These are phyloP conservation scores for Flagelloscypha sp. DNA, from an alignment of 768 basidiomycete genomes.

Conservation along the genomic window DNA sequence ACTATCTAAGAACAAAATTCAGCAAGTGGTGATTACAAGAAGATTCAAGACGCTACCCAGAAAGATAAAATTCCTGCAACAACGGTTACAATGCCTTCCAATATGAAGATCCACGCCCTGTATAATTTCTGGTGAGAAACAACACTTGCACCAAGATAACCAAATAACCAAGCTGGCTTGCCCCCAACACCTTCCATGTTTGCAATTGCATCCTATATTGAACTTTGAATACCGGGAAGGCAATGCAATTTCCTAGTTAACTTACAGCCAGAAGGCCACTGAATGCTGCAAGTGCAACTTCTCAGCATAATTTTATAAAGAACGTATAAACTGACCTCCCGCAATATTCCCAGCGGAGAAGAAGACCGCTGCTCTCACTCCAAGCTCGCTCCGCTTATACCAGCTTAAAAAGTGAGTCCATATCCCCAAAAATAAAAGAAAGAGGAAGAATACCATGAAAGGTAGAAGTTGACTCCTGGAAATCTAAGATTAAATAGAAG, in stretches of 20 bases:
- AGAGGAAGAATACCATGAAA: constrained; percentile 51
- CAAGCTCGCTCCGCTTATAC: constrained; percentile 70
- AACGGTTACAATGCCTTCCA: constrained; percentile 63
- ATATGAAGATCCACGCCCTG: constrained; percentile 73
- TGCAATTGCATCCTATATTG: constrained; percentile 57
- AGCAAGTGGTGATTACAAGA: no score
- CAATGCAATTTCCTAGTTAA: no score
- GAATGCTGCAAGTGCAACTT: constrained; percentile 76
- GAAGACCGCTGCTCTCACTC: no score
- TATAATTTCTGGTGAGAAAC: constrained; percentile 10
- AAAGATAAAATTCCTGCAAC: constrained; percentile 59
- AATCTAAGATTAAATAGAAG: no score
- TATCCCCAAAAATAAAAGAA: constrained; percentile 4
- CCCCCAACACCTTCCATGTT: constrained; percentile 67
- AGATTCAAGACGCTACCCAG: no score
- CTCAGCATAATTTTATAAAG: no score
- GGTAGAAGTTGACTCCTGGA: constrained; percentile 60
- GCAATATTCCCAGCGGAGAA: no score
- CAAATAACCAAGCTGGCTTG: constrained; percentile 38
- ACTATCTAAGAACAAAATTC: no score
- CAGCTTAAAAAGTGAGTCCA: constrained; percentile 28
- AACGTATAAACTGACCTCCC: no score
- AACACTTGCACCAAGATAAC: neutral
- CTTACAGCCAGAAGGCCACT: constrained; percentile 64
- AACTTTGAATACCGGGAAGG: no score